These are phyloP conservation scores for Golubevia pallescens DNA, from an alignment of 1,284 basidiomycete species.

Conservation along the genomic window DNA sequence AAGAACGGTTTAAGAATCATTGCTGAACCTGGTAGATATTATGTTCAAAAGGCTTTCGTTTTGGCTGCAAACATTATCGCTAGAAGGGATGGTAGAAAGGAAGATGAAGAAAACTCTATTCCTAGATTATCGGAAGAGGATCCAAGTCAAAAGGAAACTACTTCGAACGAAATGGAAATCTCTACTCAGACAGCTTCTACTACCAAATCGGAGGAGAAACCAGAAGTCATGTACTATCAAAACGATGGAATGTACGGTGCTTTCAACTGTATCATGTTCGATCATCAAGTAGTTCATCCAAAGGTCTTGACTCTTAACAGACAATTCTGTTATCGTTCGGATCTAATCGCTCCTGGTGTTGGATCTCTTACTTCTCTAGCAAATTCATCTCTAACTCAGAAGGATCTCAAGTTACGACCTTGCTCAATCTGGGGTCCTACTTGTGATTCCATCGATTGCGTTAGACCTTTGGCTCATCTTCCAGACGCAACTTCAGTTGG, in stretches of 20 bases:
- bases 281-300: slow-evolving; percentile 85
- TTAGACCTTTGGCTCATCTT: slow-evolving; percentile 41
- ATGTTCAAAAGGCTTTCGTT: slow-evolving; percentile 89
- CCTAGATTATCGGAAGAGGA: background rate
- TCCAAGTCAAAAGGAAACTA: background rate
- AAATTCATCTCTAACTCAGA: background rate
- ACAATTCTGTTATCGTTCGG: slow-evolving; percentile 61
- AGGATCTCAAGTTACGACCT: slow-evolving; percentile 6
- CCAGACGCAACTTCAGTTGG: slow-evolving; percentile 48
- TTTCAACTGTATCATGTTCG: slow-evolving; percentile 96
- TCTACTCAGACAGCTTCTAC: slow-evolving; percentile 1
- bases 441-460: slow-evolving; percentile 85
- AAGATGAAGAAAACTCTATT: background rate
- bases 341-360: slow-evolving; percentile 42
- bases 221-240: slow-evolving; percentile 63
- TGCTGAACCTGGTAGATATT: slow-evolving; percentile 94
- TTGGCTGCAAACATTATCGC: slow-evolving; percentile 94
- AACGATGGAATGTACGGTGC: slow-evolving; percentile 76
- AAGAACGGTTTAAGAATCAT: slow-evolving; percentile 80
- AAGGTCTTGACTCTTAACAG: slow-evolving; percentile 72
- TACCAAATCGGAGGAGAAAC: slow-evolving; percentile 13
- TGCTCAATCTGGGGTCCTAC: slow-evolving; percentile 71
- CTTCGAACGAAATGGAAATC: background rate
- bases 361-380: slow-evolving; percentile 1
- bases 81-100: slow-evolving; percentile 63